Conservation (phyloP, 352 stramenopile species). For the Sclerospora graminicola region DNA sequence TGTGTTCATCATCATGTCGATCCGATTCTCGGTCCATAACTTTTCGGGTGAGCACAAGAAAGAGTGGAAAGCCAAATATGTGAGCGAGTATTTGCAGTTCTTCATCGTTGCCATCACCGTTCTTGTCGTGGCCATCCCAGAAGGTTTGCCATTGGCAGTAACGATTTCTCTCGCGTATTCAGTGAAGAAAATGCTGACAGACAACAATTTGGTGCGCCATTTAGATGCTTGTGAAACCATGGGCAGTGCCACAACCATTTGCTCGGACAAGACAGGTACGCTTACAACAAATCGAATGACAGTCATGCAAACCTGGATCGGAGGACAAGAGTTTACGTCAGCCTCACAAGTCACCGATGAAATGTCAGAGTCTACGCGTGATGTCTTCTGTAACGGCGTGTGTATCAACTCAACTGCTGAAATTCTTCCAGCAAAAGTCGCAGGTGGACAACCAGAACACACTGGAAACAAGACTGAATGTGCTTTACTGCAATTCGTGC, state of each 20-base stretch:
- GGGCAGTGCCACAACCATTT: constrained; percentile 91
- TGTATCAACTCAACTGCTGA: constrained; percentile 51
- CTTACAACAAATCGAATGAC: constrained; percentile 97
- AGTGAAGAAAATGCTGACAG: constrained; percentile 80
- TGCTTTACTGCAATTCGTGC: constrained; percentile 41
- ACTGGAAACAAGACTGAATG: constrained; percentile 67
- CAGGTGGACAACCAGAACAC: constrained; percentile 41
- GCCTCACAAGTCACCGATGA: constrained; percentile 13
- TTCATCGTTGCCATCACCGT: constrained; percentile 73
- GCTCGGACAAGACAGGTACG: constrained; percentile 91
- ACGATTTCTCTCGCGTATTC: constrained; percentile 93
- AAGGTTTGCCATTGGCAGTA: constrained; percentile 92
- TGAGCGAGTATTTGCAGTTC: constrained; percentile 37
- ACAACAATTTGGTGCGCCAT: constrained; percentile 83
- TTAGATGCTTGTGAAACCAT: constrained; percentile 86
- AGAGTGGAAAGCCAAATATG: constrained; percentile 23
- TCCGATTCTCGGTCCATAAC: constrained; percentile 35
- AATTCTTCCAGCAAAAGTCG: constrained; percentile 38
- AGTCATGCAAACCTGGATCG: constrained; percentile 76
- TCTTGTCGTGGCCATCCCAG: constrained; percentile 92
- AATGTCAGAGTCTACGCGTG: constrained; percentile 26
- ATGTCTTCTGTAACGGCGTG: constrained; percentile 32
- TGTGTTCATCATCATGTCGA: constrained; percentile 52
- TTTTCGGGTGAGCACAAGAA: constrained; percentile 20
- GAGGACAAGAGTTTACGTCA: constrained; percentile 33